These are phyloP conservation scores for Alternaria postmessia DNA, from an alignment of 2,329 filamentous ascomycete species.

Conservation along the genomic window DNA sequence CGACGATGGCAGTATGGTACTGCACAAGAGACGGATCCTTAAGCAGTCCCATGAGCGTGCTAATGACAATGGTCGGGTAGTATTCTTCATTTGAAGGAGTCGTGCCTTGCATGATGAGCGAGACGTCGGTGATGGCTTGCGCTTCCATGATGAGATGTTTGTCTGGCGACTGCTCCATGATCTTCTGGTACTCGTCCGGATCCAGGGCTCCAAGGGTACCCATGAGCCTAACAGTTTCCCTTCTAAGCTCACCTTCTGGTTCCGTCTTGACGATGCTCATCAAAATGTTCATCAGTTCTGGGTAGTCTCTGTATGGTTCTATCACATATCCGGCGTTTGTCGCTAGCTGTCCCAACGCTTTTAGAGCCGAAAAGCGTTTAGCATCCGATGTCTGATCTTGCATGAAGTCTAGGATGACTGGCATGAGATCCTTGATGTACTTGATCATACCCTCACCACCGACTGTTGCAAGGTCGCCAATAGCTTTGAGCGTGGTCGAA, in stretches of 20 bases:
- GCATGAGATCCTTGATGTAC: conserved; percentile 93
- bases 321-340: conserved; percentile 99
- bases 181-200: conserved; percentile 95
- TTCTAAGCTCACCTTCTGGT: conserved; percentile 82
- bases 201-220: conserved; percentile 94
- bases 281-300: conserved; percentile 88
- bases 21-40: conserved; percentile 89
- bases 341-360: conserved; percentile 88
- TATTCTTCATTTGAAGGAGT: conserved; percentile 98
- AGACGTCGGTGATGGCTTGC: conserved; percentile 86
- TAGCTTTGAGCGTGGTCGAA: conserved; percentile 91
- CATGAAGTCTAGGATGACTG: conserved; percentile 89
- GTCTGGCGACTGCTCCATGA: conserved; percentile 87
- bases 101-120: conserved; percentile 95
- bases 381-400: conserved; percentile 91
- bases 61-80: conserved; percentile 97
- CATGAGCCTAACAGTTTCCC: conserved; percentile 96
- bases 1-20: conserved; percentile 92
- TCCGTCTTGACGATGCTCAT: conserved; percentile 95
- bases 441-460: conserved; percentile 92
- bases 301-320: conserved; percentile 92
- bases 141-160: conserved; percentile 73
- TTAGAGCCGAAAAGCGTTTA: conserved; percentile 90
- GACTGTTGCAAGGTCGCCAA: conserved; percentile 92
- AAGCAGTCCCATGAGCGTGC: conserved; percentile 88